phyloP scores from a whole-genome alignment of 2,329 filamentous ascomycete species.

The Xylariaceae sp. region DNA sequence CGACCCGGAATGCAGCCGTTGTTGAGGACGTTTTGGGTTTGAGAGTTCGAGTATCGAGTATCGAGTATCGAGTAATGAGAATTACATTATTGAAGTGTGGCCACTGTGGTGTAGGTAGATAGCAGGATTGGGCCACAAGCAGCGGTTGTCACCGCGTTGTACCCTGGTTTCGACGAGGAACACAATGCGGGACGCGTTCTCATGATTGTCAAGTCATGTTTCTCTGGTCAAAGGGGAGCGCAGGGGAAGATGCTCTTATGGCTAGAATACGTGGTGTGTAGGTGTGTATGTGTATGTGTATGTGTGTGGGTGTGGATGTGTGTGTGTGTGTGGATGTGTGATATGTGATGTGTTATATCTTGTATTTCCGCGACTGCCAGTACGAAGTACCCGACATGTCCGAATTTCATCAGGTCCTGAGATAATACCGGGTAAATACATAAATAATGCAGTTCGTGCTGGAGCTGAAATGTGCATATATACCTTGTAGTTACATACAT shows the following conservation, averaged over 20 bases:
- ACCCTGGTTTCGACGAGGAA: conserved; percentile 5
- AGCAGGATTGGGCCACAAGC: background rate
- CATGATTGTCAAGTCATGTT: conserved; percentile 14
- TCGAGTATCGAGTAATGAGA: background rate
- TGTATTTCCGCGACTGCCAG: background rate
- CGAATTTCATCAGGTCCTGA: too few species aligned
- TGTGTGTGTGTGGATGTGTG: background rate
- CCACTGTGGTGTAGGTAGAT: background rate
- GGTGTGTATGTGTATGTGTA: too few species aligned
- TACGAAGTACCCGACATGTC: too few species aligned
- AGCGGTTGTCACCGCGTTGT: conserved; percentile 7
- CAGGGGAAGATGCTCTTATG: background rate
- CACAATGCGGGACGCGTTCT: conserved; percentile 6
- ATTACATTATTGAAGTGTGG: background rate
- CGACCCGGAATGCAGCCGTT: background rate
- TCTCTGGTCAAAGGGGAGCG: background rate
- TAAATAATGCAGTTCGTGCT: too few species aligned
- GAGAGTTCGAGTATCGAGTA: background rate
- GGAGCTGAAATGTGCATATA: too few species aligned
- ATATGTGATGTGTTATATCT: conserved; percentile 1
- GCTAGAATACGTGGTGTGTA: background rate
- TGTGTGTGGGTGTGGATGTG: too few species aligned
- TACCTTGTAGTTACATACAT: too few species aligned
- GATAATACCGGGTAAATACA: background rate
- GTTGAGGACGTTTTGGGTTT: background rate